Evolutionary conservation across 352 stramenopile species (phyloP).

Genomic region (Phytopythium litorale): DNA sequence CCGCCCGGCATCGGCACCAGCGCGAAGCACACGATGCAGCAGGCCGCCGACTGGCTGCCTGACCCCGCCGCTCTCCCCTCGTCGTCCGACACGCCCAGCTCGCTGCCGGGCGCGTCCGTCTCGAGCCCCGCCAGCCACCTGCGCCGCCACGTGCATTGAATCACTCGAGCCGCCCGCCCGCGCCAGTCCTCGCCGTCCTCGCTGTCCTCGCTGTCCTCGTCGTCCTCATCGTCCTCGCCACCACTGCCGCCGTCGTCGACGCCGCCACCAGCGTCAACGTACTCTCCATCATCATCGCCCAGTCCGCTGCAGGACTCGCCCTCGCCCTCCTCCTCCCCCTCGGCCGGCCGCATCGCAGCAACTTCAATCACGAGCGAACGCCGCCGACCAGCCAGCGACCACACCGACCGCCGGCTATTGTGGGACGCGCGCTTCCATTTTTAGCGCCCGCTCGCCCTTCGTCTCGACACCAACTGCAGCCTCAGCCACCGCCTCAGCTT

Average conservation of each 20-base stretch:
- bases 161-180: constrained; percentile 9
- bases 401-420: neutral
- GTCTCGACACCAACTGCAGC: no score
- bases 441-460: no score
- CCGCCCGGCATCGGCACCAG: constrained; percentile 11
- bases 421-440: neutral
- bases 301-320: no score
- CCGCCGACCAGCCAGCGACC: neutral
- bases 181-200: neutral
- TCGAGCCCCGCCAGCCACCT: neutral
- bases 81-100: neutral
- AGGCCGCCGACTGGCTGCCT: constrained; percentile 1
- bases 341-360: neutral
- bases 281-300: no score
- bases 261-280: neutral
- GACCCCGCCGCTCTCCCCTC: neutral
- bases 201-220: neutral
- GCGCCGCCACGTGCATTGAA: constrained; percentile 11
- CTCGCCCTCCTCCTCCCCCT: neutral
- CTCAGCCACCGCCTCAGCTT: no score
- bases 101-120: neutral
- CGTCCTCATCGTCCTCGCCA: no score
- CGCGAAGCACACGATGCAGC: constrained; percentile 39
- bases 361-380: neutral
- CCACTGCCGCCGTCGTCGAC: neutral